Percentiles rank a stretch among this genome's conserved stretches.
Conservation (phyloP, 2,329 filamentous ascomycete genomes). For the Sporothrix protearum region DNA sequence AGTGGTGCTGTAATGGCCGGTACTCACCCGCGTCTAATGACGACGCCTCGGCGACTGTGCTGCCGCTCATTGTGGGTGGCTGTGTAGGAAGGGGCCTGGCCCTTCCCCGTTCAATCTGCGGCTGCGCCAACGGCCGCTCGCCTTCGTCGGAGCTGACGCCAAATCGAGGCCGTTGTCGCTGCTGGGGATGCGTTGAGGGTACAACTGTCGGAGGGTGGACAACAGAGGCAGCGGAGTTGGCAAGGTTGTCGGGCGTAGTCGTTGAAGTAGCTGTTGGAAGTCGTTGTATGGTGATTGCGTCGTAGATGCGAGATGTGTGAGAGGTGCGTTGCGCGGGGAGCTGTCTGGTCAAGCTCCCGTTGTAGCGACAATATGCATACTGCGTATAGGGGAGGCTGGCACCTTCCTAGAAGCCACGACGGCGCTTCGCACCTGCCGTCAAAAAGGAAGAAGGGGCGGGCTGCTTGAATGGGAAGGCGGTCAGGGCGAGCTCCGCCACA, state of each 20-base stretch:
- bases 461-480: constrained; percentile 22
- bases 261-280: background rate
- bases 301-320: background rate
- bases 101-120: background rate
- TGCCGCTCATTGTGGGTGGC: constrained; percentile 24
- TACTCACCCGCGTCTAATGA: constrained; percentile 29
- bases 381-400: background rate
- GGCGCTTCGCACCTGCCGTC: constrained; percentile 12
- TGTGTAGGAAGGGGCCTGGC: background rate
- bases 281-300: background rate
- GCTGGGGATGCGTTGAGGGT: background rate
- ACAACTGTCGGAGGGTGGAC: no score
- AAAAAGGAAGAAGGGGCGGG: background rate
- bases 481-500: background rate
- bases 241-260: background rate
- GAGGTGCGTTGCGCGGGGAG: background rate
- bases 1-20: background rate
- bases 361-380: no score
- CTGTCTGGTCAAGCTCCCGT: background rate
- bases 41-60: constrained; percentile 23
- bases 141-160: background rate
- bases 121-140: constrained; percentile 17
- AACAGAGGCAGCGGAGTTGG: no score
- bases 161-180: background rate
- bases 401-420: constrained; percentile 19